Evolutionary conservation across 2,329 filamentous ascomycete genomes (phyloP).

Genomic region (Xylariaceae sp.): DNA sequence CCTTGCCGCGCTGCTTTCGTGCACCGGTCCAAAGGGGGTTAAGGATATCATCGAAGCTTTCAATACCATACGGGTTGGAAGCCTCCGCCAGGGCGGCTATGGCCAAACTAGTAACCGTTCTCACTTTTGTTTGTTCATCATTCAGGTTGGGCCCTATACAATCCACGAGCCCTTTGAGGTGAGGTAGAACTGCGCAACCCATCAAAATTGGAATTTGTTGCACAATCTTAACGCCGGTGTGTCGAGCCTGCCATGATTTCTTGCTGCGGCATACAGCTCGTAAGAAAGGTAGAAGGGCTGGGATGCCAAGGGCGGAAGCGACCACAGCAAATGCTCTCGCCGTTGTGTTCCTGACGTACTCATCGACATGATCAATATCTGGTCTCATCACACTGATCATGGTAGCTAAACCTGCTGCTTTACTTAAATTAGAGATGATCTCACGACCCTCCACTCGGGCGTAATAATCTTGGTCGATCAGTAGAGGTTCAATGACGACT

Average conservation of each 20-base stretch:
- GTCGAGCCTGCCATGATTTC: conserved; percentile 97
- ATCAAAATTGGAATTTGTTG: conserved; percentile 98
- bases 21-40: conserved; percentile 97
- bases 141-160: conserved; percentile 95
- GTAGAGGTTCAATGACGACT: conserved; percentile 96
- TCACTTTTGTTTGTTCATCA: conserved; percentile 95
- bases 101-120: conserved; percentile 91
- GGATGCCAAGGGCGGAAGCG: conserved; percentile 91
- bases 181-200: conserved; percentile 93
- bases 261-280: conserved; percentile 95
- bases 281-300: conserved; percentile 88
- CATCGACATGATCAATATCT: conserved; percentile 96
- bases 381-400: conserved; percentile 99
- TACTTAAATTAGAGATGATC: conserved; percentile 96
- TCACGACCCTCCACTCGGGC: conserved; percentile 96
- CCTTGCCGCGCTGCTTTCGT: conserved; percentile 93
- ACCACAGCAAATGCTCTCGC: conserved; percentile 96
- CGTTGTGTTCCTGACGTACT: conserved; percentile 97
- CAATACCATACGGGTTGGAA: conserved; percentile 96
- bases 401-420: conserved; percentile 91
- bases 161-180: conserved; percentile 92
- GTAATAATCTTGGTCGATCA: conserved; percentile 99
- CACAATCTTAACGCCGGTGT: conserved; percentile 98
- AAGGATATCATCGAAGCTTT: conserved; percentile 96
- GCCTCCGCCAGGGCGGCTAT: conserved; percentile 94